Evolutionary conservation across 768 basidiomycete species (phyloP), one percentile per base, ranked within the genome.

Genomic region (Cubamyces sp.): DNA sequence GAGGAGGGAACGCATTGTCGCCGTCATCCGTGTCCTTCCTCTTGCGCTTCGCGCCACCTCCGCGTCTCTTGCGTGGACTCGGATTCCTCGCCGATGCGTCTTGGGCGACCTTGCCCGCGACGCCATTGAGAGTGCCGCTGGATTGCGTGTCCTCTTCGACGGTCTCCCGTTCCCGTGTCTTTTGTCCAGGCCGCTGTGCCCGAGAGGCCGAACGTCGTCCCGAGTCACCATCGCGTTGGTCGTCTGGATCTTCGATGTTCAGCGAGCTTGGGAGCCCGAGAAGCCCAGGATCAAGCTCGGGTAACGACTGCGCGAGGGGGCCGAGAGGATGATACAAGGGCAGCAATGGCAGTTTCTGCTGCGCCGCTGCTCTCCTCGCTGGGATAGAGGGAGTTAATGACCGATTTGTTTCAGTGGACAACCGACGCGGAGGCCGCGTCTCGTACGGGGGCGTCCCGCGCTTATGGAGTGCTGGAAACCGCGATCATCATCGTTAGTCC

Each of bases 281-380:
- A 34, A 73, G 68, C 18, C 77, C 73, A 8, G 87, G 83, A 70
- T 87, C 84, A 50, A 90, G 80, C 57, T 83, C 83, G 3, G 87
- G 87, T 57, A 88, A 79, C 7, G 88, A 88, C 68, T 83, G 78
- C 41, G 88, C 87, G 41, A 90, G 77, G 11, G 73, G 71, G 3
- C 87, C 87, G 34, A 84, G 74, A 26, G 88, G 88, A 69, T 90
- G 88, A 68, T 90, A 90, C 47, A 90, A 73, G 21, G 88, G 87
- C 41, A 90, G 77, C 49, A 57, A 61, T 19, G 57, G 67, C 3
- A 49, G 45, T 45, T 37, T 52, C 47, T 54, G 62, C 49, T 60
- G 60, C 39, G 55, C 51, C 30, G 57, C 55, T 19, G 54, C 41
- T 28, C 50, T 56, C 9, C 45, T 26, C 3, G 41, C 43, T 37